Evolutionary conservation across 2,329 filamentous ascomycete species (phyloP), one percentile per base, ranked within the genome.

Genomic region (Ceratocystis colombiana): DNA sequence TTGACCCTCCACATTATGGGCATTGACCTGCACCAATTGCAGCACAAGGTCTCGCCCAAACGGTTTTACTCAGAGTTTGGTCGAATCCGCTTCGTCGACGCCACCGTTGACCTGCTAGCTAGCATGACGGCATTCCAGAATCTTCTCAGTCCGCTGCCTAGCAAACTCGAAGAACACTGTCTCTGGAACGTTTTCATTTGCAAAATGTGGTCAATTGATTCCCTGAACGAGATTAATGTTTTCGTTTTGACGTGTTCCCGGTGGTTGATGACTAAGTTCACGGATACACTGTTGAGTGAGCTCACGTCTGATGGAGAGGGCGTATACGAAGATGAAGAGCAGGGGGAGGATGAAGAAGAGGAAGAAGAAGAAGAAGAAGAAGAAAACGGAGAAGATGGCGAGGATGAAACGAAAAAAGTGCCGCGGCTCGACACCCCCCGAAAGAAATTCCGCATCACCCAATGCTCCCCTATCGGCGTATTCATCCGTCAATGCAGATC

Each of bases 161-260:
- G 80, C 46, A 77, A 63, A 7, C 2, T 90, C 66, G 88, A 90
- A 0, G 90, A 90, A 2, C 82, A 88, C 61, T 87, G 83, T n/a
- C 77, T 96, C n/a, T 94, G 92, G 85, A 91, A 97, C 72, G 78
- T 88, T 1, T 89, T 96, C 66, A 80, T 97, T 12, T 83, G 84
- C 66, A 87, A 86, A 69, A 78, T 97, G 28, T 97, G 94, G 93
- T 80, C 82, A 17, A 84, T 97, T 70, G 85, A 92, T 72, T 93
- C 88, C 22, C 82, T 95, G 10, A 84, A 97, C 75, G 84, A 86
- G 0, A 77, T 97, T n/a, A 85, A 92, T 72, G 78, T 79, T 1
- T 93, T 96, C 74, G 89, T 96, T 72, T 80, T 82, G 37, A 77
- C 33, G 6, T 48, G 66, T 25, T 46, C 64, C 8, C 59, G 28